phyloP scores from a whole-genome alignment of 345 rosid genomes.

The Viola odorata region DNA sequence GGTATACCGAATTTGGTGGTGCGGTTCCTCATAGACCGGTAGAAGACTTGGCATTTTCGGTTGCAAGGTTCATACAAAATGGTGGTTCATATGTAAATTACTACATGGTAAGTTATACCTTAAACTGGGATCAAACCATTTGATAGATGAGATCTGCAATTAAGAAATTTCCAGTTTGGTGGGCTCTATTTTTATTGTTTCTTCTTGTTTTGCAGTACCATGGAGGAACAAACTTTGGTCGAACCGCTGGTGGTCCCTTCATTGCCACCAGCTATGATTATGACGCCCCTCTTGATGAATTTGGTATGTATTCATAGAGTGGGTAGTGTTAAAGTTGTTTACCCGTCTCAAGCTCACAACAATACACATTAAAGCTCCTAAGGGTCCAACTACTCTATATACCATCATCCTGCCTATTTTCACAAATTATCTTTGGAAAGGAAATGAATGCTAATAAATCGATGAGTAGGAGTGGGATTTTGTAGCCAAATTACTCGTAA shows the following conservation, averaged over 20 bases:
- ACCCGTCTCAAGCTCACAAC: background rate
- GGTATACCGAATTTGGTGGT: constrained; percentile 43
- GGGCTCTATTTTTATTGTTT: background rate
- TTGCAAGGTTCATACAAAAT: constrained; percentile 42
- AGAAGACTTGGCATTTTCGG: constrained; percentile 42
- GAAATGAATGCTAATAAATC: too few species aligned
- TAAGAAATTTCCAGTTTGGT: background rate
- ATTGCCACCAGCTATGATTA: constrained; percentile 51
- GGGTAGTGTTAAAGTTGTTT: constrained; percentile 3
- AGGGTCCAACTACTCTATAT: background rate
- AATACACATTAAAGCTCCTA: constrained; percentile 3
- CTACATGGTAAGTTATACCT: constrained; percentile 30
- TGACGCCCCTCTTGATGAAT: constrained; percentile 50
- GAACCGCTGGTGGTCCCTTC: constrained; percentile 45
- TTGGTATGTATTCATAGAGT: constrained; percentile 21
- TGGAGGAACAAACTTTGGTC: constrained; percentile 46
- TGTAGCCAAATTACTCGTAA: background rate
- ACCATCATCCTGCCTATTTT: background rate
- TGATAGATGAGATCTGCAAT: background rate
- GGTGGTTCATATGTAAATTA: constrained; percentile 42
- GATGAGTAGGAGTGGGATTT: background rate
- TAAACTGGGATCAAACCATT: background rate
- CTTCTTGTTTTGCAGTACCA: constrained; percentile 30
- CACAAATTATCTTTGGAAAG: too few species aligned
- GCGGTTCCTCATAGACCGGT: constrained; percentile 40